Evolutionary conservation across 1,139 yeast species (phyloP).

Genomic region (Entelexis sorbosivorans): DNA sequence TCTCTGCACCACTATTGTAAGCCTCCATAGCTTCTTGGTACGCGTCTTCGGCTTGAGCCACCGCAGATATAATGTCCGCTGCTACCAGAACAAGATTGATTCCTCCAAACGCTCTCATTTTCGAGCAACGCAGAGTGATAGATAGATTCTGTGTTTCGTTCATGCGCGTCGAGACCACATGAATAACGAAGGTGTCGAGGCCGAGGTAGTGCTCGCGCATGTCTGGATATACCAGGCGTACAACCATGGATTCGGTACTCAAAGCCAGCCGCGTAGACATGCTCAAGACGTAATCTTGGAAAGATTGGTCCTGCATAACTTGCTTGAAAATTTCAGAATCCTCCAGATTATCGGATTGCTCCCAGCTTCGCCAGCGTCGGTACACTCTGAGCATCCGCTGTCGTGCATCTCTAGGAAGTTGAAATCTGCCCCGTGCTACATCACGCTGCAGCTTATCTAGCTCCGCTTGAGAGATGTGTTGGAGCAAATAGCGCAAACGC

Average conservation of each 20-base stretch:
- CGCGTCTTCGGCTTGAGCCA: neutral
- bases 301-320: constrained; percentile 28
- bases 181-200: constrained; percentile 6
- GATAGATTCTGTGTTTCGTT: constrained; percentile 12
- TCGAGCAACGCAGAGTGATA: constrained; percentile 11
- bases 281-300: constrained; percentile 20
- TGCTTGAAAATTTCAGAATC: constrained; percentile 35
- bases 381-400: constrained; percentile 48
- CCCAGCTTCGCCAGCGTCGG: constrained; percentile 89
- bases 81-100: constrained; percentile 11
- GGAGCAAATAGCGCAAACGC: constrained; percentile 61
- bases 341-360: constrained; percentile 45
- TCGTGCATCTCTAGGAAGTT: constrained; percentile 44
- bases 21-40: neutral
- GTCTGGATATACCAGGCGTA: constrained; percentile 15
- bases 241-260: constrained; percentile 14
- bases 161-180: constrained; percentile 13
- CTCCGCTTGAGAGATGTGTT: constrained; percentile 52
- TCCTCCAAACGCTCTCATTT: constrained; percentile 15
- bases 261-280: constrained; percentile 11
- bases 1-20: neutral
- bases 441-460: constrained; percentile 20
- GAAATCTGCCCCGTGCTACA: constrained; percentile 25
- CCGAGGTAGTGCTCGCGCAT: constrained; percentile 18
- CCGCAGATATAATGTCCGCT: constrained; percentile 7